phyloP scores from a whole-genome alignment of 768 basidiomycete species.

The Xanthoconium stramineum region DNA sequence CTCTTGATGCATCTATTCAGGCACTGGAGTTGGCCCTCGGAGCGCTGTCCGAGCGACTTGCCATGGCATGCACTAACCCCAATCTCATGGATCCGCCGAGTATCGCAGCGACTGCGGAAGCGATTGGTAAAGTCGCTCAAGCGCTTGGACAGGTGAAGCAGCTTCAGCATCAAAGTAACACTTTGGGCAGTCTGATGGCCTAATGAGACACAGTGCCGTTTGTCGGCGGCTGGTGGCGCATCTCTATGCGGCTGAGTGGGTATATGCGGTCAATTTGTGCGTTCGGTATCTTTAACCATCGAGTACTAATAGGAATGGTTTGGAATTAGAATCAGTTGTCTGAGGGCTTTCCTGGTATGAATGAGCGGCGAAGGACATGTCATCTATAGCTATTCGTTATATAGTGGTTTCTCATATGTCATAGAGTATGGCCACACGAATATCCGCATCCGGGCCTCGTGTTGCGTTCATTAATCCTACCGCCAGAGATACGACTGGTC shows the following conservation, averaged over 20 bases:
- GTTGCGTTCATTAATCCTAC: slow-evolving; percentile 3
- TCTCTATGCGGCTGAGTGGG: slow-evolving; percentile 3
- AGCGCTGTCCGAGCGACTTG: slow-evolving; percentile 49
- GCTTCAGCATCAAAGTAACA: slow-evolving; percentile 41
- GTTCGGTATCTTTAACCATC: background rate
- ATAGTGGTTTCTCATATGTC: too few species aligned
- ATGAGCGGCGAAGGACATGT: background rate
- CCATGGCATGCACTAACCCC: slow-evolving; percentile 38
- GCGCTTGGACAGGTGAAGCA: slow-evolving; percentile 60
- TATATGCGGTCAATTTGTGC: background rate
- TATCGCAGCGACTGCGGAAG: slow-evolving; percentile 62
- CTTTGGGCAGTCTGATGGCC: slow-evolving; percentile 11
- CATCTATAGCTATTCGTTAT: background rate
- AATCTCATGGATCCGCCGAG: slow-evolving; percentile 42
- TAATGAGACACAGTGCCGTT: slow-evolving; percentile 1
- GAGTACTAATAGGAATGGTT: too few species aligned
- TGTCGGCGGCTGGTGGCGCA: slow-evolving; percentile 11
- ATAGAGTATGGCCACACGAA: background rate
- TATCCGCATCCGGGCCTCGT: slow-evolving; percentile 1
- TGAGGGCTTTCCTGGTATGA: background rate
- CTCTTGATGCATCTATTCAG: slow-evolving; percentile 34
- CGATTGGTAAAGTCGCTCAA: slow-evolving; percentile 61
- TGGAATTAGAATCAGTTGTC: background rate
- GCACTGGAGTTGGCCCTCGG: slow-evolving; percentile 54
- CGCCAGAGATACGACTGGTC: background rate